These are phyloP conservation scores for Stephanodiscus triporus DNA, from an alignment of 108 stramenopile genomes.

Conservation along the genomic window DNA sequence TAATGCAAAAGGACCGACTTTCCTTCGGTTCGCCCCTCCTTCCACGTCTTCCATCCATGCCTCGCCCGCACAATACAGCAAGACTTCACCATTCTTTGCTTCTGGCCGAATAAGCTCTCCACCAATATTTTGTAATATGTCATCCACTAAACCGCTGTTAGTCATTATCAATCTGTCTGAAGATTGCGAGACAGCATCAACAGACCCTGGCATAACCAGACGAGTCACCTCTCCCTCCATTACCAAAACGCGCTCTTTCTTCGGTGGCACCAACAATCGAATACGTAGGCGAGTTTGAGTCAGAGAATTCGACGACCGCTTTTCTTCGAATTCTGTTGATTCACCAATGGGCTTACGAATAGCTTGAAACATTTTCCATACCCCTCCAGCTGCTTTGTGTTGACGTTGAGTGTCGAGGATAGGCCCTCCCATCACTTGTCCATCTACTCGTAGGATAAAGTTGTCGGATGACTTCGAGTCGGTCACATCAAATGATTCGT, in stretches of 20 bases:
- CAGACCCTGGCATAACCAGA: constrained; percentile 21
- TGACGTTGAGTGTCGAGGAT: constrained; percentile 66
- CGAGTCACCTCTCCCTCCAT: constrained; percentile 73
- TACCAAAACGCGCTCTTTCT: constrained; percentile 72
- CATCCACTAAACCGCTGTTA: constrained; percentile 31
- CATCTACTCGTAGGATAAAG: constrained; percentile 75
- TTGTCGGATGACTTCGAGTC: constrained; percentile 58
- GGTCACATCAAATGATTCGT: constrained; percentile 12
- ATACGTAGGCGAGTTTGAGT: constrained; percentile 61
- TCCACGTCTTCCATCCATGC: constrained; percentile 72
- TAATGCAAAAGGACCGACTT: constrained; percentile 70
- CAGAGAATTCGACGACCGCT: constrained; percentile 4
- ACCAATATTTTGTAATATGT: constrained; percentile 26
- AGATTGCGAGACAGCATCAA: constrained; percentile 26
- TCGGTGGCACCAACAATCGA: constrained; percentile 78
- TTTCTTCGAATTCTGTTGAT: constrained; percentile 29
- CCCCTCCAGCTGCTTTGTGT: constrained; percentile 82
- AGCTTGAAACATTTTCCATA: constrained; percentile 72
- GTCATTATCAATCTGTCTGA: constrained; percentile 33
- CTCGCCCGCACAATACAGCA: constrained; percentile 52
- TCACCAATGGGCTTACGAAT: constrained; percentile 18
- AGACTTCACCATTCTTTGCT: constrained; percentile 21
- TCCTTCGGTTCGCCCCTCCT: constrained; percentile 58
- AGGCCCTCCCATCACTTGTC: constrained; percentile 75
- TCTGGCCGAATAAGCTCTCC: background rate